Conservation (phyloP, 2,329 filamentous ascomycete species). For the Cladophialophora immunda region DNA sequence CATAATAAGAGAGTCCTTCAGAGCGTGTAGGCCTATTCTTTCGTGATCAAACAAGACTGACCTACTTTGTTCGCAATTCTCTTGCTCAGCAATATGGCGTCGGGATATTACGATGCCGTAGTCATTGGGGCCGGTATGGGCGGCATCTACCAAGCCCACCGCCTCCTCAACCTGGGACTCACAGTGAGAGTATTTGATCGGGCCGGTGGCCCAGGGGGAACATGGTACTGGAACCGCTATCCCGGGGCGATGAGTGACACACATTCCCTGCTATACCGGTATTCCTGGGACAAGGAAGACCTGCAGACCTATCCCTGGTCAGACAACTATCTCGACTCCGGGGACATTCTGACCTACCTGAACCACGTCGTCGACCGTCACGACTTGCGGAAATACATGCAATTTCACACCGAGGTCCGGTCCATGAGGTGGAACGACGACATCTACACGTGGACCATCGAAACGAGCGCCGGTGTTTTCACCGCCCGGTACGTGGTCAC, state of each 20-base stretch:
- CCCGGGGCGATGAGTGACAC: constrained; percentile 53
- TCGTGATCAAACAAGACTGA: too few species aligned
- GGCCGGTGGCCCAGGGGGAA: constrained; percentile 45
- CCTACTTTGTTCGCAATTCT: too few species aligned
- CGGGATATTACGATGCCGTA: constrained; percentile 38
- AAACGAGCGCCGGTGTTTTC: constrained; percentile 48
- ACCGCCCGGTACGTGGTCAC: constrained; percentile 54
- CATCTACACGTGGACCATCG: constrained; percentile 53
- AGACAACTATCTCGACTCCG: constrained; percentile 46
- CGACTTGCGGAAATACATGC: constrained; percentile 49
- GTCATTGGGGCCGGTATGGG: constrained; percentile 45
- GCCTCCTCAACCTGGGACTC: constrained; percentile 59
- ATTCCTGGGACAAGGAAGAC: constrained; percentile 55
- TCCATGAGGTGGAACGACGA: constrained; percentile 48
- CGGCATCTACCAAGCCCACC: constrained; percentile 62
- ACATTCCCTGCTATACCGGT: constrained; percentile 57
- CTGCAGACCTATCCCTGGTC: constrained; percentile 47
- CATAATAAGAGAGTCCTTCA: too few species aligned
- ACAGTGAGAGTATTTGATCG: constrained; percentile 61
- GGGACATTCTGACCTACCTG: constrained; percentile 58
- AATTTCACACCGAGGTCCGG: constrained; percentile 51
- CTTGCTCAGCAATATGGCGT: too few species aligned
- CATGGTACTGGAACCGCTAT: constrained; percentile 51
- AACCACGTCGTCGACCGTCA: constrained; percentile 55
- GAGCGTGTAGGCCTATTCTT: too few species aligned